These are phyloP conservation scores for Lasiodiplodia sp. DNA, from an alignment of 2,329 filamentous ascomycete genomes.

Conservation along the genomic window DNA sequence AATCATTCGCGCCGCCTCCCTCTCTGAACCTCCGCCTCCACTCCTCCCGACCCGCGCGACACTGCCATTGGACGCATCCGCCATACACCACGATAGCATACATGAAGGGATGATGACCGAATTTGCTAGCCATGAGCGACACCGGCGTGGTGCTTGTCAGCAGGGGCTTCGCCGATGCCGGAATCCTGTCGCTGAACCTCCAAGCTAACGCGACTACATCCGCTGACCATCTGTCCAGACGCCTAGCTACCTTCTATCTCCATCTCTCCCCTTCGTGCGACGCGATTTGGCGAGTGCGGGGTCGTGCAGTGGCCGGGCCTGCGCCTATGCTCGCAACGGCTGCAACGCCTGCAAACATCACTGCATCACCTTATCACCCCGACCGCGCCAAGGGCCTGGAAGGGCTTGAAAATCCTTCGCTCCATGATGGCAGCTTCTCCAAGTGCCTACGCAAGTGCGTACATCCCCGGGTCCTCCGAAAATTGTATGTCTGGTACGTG, in stretches of 20 bases:
- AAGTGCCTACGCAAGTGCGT: not conserved
- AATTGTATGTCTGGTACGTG: not conserved
- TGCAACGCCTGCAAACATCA: not conserved
- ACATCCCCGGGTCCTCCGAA: accelerated
- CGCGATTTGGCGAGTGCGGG: too few relatives aligned
- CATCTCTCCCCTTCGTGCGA: too few relatives aligned
- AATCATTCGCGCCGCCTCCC: not conserved
- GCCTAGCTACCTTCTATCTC: too few relatives aligned
- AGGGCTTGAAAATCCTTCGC: not conserved
- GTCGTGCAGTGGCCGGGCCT: too few relatives aligned
- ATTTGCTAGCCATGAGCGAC: not conserved
- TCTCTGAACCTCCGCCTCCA: not conserved
- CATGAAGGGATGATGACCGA: not conserved
- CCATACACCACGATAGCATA: not conserved
- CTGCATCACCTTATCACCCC: not conserved
- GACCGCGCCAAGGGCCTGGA: not conserved
- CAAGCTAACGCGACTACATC: too few relatives aligned
- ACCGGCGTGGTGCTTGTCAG: too few relatives aligned
- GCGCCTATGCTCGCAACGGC: not conserved
- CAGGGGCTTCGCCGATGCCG: too few relatives aligned
- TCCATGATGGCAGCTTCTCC: not conserved
- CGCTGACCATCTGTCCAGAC: too few relatives aligned
- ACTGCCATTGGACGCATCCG: accelerated
- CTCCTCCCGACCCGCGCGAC: not conserved
- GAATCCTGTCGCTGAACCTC: too few relatives aligned